Evolutionary conservation across 371 early-diverging fungal genomes (phyloP), one percentile per base, ranked within the genome.

Genomic region (Apophysomyces elegans): DNA sequence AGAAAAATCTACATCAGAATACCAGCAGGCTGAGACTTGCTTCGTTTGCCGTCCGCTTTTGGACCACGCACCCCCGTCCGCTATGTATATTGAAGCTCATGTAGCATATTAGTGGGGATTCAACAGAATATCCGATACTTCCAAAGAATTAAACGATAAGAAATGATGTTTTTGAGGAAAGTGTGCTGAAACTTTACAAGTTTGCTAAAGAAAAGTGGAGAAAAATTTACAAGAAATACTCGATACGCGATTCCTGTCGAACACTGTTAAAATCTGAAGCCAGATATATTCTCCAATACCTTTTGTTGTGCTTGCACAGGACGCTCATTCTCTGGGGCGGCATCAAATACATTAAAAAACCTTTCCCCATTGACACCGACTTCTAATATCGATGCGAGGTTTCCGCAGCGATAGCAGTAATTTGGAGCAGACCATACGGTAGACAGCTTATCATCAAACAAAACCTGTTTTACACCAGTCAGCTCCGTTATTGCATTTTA

Each of bases 381-480:
- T 76, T 99, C 96, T 50, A 99, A 81, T 18, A 98, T 88, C 4
- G 94, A 92, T 0, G 98, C 99, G 64, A 96, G 60, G 71, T 99
- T 99, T 11, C 97, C 98, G 58, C 96, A 97, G 12, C 98, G 86
- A 68, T 97, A 96, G 75, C 99, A 99, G 74, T 99, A 98, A 73
- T 90, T 91, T 12, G 91, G 91, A 13, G 91, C 91, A 18, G 93
- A 92, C 96, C 96, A 96, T 2, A 96, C 96, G 0, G 96, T 96
- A 5, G 91, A 91, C 7, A 95, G 84, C 66, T 87, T 89, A 62
- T 95, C 91, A 69, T 95, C 92, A 78, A 90, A 95, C n/a, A 94
- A 75, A 5, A 94, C 84, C 83, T 86, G 59, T 13, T 13, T 7
- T 26, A 38, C 16, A 59, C 21, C 9, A 14, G 69, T 37, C 37